A percentile compares a stretch with the other conserved stretches of the same genome.
These are phyloP conservation scores for Amauroascus verrucosus DNA, from an alignment of 2,329 filamentous ascomycete genomes.

Conservation along the genomic window DNA sequence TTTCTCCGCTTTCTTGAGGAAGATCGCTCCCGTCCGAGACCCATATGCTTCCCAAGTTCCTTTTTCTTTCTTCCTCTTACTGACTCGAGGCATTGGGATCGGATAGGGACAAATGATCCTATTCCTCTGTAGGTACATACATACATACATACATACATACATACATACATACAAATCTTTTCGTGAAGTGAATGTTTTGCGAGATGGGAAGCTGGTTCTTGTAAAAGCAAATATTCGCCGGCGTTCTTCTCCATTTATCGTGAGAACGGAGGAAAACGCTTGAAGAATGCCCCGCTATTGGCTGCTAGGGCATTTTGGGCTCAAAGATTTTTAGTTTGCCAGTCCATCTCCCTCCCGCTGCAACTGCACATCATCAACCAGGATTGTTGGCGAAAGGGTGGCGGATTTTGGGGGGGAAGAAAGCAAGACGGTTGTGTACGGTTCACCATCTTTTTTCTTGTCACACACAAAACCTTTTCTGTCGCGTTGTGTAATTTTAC, in stretches of 20 bases:
- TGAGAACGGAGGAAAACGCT: background rate
- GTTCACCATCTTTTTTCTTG: too few relatives aligned
- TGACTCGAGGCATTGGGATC: background rate
- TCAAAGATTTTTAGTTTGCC: constrained; percentile 9
- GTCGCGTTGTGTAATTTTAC: background rate
- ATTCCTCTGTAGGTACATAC: too few relatives aligned
- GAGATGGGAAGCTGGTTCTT: background rate
- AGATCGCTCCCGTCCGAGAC: constrained; percentile 11
- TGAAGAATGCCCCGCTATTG: background rate
- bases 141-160: too few relatives aligned
- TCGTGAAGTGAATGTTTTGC: background rate
- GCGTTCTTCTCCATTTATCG: background rate
- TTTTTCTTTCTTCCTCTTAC: too few relatives aligned
- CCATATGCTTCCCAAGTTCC: too few relatives aligned
- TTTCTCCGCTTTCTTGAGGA: constrained; percentile 16
- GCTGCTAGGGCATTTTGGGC: background rate
- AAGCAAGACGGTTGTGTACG: too few relatives aligned
- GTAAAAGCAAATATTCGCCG: background rate
- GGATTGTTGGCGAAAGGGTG: background rate
- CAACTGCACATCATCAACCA: constrained; percentile 12
- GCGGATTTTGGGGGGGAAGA: background rate
- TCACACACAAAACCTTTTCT: background rate
- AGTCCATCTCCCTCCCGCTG: constrained; percentile 12
- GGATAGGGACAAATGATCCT: too few relatives aligned
- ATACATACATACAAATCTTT: too few relatives aligned